Evolutionary conservation across 495 filamentous ascomycete species (phyloP).

Genomic region (Neurospora sp.): DNA sequence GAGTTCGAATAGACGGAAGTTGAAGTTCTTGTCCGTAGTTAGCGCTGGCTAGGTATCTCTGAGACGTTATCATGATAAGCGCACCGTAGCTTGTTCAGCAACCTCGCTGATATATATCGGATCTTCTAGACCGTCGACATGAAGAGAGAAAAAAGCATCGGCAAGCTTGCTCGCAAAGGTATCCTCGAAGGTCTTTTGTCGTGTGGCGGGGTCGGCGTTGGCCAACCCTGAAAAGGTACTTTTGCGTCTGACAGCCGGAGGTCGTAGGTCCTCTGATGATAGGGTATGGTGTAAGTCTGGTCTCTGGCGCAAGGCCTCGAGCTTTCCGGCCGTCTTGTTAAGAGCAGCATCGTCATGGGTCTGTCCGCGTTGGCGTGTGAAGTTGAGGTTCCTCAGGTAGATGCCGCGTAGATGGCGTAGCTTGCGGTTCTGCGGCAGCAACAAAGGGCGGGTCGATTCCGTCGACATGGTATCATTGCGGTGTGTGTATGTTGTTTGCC

Average conservation of each 20-base stretch:
- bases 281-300: constrained; percentile 52
- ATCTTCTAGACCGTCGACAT: constrained; percentile 51
- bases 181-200: constrained; percentile 71
- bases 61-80: constrained; percentile 1
- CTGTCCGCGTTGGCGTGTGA: constrained; percentile 52
- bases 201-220: constrained; percentile 50
- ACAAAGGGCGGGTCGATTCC: constrained; percentile 29
- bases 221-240: constrained; percentile 54
- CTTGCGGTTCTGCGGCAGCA: constrained; percentile 68
- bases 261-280: constrained; percentile 60
- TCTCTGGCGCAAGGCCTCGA: constrained; percentile 46
- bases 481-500: background rate
- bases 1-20: constrained; percentile 80
- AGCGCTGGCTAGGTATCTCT: background rate
- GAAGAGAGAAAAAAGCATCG: constrained; percentile 85
- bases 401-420: constrained; percentile 82
- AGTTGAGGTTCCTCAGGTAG: constrained; percentile 74
- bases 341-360: constrained; percentile 83
- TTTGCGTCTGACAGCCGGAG: constrained; percentile 43
- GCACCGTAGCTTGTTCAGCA: constrained; percentile 57
- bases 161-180: constrained; percentile 60
- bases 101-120: constrained; percentile 90
- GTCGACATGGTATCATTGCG: constrained; percentile 26
- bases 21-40: constrained; percentile 52
- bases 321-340: constrained; percentile 61